phyloP scores from a whole-genome alignment of 495 filamentous ascomycete genomes.

The Penicillium paxilli region DNA sequence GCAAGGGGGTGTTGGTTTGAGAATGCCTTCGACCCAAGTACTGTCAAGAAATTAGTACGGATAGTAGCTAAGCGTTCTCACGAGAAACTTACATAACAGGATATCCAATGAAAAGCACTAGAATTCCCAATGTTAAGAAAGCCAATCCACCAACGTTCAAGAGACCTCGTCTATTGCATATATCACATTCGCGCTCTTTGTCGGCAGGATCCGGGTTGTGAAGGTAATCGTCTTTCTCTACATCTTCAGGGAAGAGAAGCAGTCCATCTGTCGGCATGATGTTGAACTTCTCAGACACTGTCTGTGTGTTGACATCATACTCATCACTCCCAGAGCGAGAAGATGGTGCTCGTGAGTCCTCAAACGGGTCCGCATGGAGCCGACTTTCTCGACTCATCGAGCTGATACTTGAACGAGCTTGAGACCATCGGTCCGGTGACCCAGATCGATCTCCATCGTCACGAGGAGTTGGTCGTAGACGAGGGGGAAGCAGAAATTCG shows the following conservation, averaged over 20 bases:
- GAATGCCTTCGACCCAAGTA: constrained; percentile 52
- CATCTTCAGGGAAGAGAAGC: constrained; percentile 71
- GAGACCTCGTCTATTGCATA: constrained; percentile 66
- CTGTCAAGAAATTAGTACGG: constrained; percentile 37
- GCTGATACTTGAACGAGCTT: constrained; percentile 25
- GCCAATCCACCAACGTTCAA: constrained; percentile 66
- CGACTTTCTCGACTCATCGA: constrained; percentile 53
- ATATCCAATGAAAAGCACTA: constrained; percentile 72
- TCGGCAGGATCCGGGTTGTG: constrained; percentile 72
- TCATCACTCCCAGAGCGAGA: constrained; percentile 65
- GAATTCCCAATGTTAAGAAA: constrained; percentile 61
- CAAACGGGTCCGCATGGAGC: constrained; percentile 41
- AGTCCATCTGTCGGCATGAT: constrained; percentile 72
- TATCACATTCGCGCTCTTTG: constrained; percentile 64
- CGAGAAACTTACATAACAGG: constrained; percentile 70
- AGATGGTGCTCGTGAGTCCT: constrained; percentile 61
- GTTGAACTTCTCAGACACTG: constrained; percentile 76
- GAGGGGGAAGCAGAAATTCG: constrained; percentile 61
- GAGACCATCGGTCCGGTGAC: constrained; percentile 22
- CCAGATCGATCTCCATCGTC: constrained; percentile 15
- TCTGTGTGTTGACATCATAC: constrained; percentile 70
- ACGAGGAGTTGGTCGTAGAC: constrained; percentile 19
- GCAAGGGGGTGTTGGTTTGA: constrained; percentile 29
- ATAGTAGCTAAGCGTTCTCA: background rate
- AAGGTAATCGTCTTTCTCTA: constrained; percentile 76